Base-by-base conservation (phyloP, 331 rosid species). In the Acacia concinna region DNA sequence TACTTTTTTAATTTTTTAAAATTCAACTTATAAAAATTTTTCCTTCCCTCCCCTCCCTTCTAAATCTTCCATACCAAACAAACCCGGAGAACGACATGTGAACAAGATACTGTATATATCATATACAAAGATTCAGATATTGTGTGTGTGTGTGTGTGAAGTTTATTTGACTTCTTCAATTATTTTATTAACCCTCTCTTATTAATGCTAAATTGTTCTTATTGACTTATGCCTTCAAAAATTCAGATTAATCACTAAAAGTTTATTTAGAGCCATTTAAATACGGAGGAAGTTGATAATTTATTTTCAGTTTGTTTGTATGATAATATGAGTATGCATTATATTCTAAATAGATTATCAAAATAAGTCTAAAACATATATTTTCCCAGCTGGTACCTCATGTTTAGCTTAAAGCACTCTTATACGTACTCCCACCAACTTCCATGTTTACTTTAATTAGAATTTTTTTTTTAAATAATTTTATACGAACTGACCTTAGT, bases 1-100 rank as follows among this genome's bases (percentile, higher is more conserved):
- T n/a, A n/a, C n/a, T n/a, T n/a, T n/a, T n/a, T n/a, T n/a, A n/a
- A n/a, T n/a, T n/a, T n/a, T n/a, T n/a, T n/a, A n/a, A n/a, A n/a
- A n/a, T n/a, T n/a, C n/a, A n/a, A n/a, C n/a, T n/a, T n/a, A n/a
- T n/a, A n/a, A n/a, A n/a, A n/a, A n/a, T n/a, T n/a, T n/a, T n/a
- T n/a, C n/a, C n/a, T n/a, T n/a, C n/a, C n/a, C n/a, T n/a, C n/a
- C n/a, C n/a, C n/a, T n/a, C n/a, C n/a, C n/a, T n/a, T n/a, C n/a
- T n/a, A n/a, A n/a, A n/a, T n/a, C n/a, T n/a, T n/a, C n/a, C n/a
- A n/a, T n/a, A n/a, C n/a, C n/a, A n/a, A n/a, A n/a, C n/a, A n/a
- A n/a, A n/a, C n/a, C n/a, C n/a, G n/a, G 47, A 85, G 25, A 79
- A 82, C 41, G 81, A 85, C 78, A 20, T 46, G 4, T 3, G 76